Conservation (phyloP, 2,329 filamentous ascomycete species). For the Pseudovirgaria hyperparasitica region DNA sequence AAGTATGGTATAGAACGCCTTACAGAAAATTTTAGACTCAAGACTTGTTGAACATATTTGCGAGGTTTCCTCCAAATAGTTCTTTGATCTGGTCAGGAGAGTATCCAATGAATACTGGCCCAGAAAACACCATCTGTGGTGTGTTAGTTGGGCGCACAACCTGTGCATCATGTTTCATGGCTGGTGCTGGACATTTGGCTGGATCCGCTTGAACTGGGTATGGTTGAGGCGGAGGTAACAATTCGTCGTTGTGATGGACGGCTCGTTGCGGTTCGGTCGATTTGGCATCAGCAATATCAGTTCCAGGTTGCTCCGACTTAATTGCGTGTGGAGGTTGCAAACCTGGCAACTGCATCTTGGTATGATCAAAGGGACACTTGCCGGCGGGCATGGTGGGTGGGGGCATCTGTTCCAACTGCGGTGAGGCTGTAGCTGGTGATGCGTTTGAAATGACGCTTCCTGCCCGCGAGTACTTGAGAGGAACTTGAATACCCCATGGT, state of each 20-base stretch:
- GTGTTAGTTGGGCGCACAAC: constrained; percentile 3
- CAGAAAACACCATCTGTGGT: constrained; percentile 70
- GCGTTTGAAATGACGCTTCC: constrained; percentile 24
- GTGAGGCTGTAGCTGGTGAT: constrained; percentile 27
- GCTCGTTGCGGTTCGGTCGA: constrained; percentile 2
- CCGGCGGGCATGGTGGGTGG: constrained; percentile 18
- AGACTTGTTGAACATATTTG: too few species aligned
- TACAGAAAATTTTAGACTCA: too few species aligned
- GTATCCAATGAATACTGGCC: constrained; percentile 89
- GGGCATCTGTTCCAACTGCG: constrained; percentile 44
- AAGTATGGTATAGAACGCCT: too few species aligned
- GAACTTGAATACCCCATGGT: constrained; percentile 84
- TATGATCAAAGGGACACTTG: constrained; percentile 24
- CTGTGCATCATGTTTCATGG: constrained; percentile 4
- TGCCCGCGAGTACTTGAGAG: constrained; percentile 36
- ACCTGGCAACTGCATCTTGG: constrained; percentile 9
- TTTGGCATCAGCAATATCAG: background rate
- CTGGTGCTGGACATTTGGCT: constrained; percentile 6
- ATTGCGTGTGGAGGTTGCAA: constrained; percentile 3
- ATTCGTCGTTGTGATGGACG: constrained; percentile 4
- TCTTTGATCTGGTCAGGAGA: constrained; percentile 24
- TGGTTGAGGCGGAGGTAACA: background rate
- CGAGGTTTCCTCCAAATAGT: too few species aligned
- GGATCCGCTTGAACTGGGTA: constrained; percentile 1
- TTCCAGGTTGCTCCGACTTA: background rate